A percentile compares a stretch with the other conserved stretches of the same genome.
Conservation (phyloP, 805 yeast species). For the Metschnikowia lachancei region DNA sequence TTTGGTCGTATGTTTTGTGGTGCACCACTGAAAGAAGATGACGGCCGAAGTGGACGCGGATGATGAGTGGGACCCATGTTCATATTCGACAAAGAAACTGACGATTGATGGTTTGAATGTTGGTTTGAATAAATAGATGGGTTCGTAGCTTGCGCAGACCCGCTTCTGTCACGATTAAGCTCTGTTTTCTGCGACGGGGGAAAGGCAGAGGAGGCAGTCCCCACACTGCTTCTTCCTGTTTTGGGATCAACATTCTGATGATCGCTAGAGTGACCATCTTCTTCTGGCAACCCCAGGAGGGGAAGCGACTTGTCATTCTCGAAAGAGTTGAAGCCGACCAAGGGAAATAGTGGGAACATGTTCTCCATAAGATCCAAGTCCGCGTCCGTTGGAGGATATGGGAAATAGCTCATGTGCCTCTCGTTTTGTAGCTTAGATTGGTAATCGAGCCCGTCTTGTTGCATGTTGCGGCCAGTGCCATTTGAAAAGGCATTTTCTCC, state of each 20-base stretch:
- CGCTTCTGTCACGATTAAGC: slow-evolving; percentile 1
- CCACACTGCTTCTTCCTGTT: not conserved
- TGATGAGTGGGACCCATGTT: slow-evolving; percentile 5
- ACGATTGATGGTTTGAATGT: slow-evolving; percentile 5
- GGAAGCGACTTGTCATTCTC: slow-evolving; percentile 37
- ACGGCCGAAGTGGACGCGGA: slow-evolving; percentile 14
- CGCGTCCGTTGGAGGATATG: slow-evolving; percentile 20
- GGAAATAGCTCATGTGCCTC: slow-evolving; percentile 11
- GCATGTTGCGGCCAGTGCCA: not conserved
- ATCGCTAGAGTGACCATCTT: not conserved
- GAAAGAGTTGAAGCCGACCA: slow-evolving; percentile 39
- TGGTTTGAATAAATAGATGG: slow-evolving; percentile 1
- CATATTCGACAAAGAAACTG: slow-evolving; percentile 8
- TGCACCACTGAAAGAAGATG: slow-evolving; percentile 13
- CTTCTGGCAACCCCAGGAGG: slow-evolving; percentile 30
- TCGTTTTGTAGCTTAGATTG: not conserved
- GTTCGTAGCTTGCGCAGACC: not conserved
- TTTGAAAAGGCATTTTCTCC: not conserved
- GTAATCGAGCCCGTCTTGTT: not conserved
- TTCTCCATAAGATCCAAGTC: slow-evolving; percentile 31
- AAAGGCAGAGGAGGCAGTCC: not conserved
- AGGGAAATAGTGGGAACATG: slow-evolving; percentile 44
- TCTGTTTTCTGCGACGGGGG: not conserved
- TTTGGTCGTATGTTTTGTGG: slow-evolving; percentile 30
- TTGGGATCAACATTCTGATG: not conserved